Percentiles rank a stretch among this genome's conserved stretches.
These are phyloP conservation scores for Annulohypoxylon stygium DNA, from an alignment of 495 filamentous ascomycete genomes.

Conservation along the genomic window DNA sequence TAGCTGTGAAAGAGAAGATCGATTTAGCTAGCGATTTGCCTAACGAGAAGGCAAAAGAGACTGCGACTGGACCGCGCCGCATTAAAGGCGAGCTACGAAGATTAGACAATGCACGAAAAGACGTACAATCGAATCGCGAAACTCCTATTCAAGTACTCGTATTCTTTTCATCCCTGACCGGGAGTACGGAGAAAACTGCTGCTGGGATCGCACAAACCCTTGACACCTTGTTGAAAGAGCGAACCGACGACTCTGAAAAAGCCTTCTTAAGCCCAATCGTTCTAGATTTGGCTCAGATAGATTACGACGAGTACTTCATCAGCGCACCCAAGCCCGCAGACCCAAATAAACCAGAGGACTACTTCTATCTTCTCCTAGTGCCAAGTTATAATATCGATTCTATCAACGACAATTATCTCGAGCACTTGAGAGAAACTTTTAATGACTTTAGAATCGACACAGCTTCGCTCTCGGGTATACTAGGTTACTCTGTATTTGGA, in stretches of 20 bases:
- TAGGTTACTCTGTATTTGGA: slow-evolving; percentile 94
- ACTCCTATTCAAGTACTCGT: slow-evolving; percentile 77
- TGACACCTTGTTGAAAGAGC: slow-evolving; percentile 47
- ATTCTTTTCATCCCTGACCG: slow-evolving; percentile 90
- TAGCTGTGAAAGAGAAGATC: slow-evolving; percentile 32
- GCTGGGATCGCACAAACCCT: slow-evolving; percentile 68
- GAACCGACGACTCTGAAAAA: slow-evolving; percentile 29
- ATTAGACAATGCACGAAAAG: slow-evolving; percentile 39
- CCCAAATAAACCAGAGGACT: slow-evolving; percentile 57
- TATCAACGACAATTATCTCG: slow-evolving; percentile 82
- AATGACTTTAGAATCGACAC: slow-evolving; percentile 97
- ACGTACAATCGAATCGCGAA: slow-evolving; percentile 31
- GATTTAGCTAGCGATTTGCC: slow-evolving; percentile 38
- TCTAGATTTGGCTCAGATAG: slow-evolving; percentile 84
- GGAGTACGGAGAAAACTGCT: slow-evolving; percentile 78
- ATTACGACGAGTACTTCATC: slow-evolving; percentile 93
- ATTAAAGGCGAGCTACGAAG: slow-evolving; percentile 63
- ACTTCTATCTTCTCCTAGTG: slow-evolving; percentile 85
- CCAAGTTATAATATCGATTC: slow-evolving; percentile 95
- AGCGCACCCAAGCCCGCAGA: slow-evolving; percentile 66
- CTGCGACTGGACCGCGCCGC: slow-evolving; percentile 56
- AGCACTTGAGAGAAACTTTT: slow-evolving; percentile 89
- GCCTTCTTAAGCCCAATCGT: slow-evolving; percentile 72
- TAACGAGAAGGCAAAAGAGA: slow-evolving; percentile 40
- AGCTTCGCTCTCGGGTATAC: slow-evolving; percentile 77